Percentiles rank a stretch among this genome's conserved stretches.
These are phyloP conservation scores for Psilocybe azurescens DNA, from an alignment of 768 basidiomycete genomes.

Conservation along the genomic window DNA sequence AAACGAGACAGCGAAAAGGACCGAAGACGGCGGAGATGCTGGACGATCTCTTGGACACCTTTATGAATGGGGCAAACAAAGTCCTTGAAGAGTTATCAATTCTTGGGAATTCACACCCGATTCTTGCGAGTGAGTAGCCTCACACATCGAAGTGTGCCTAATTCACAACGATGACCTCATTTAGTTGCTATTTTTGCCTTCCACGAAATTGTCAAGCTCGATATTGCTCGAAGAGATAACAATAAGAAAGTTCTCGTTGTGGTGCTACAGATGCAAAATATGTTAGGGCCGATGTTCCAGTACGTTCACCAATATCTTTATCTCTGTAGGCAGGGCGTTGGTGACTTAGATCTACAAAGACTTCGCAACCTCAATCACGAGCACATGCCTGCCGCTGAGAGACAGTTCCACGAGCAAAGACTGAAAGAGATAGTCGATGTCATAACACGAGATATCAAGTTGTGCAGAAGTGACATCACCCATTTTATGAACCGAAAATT, in stretches of 20 bases:
- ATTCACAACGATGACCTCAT: not conserved
- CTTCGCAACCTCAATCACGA: slow-evolving; percentile 22
- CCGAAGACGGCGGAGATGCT: not conserved
- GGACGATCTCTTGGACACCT: slow-evolving; percentile 9
- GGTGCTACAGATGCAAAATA: slow-evolving; percentile 46
- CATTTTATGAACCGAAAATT: slow-evolving; percentile 17
- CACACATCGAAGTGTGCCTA: not conserved
- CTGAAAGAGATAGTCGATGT: slow-evolving; percentile 8
- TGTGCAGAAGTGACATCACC: slow-evolving; percentile 17
- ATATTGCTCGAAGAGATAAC: slow-evolving; percentile 39
- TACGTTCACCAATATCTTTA: slow-evolving; percentile 22
- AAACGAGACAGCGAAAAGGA: not conserved
- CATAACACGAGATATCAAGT: slow-evolving; percentile 14
- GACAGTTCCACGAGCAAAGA: slow-evolving; percentile 7
- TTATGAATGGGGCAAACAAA: slow-evolving; percentile 12
- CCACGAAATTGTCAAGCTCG: slow-evolving; percentile 16
- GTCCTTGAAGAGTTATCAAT: slow-evolving; percentile 7
- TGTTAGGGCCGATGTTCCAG: slow-evolving; percentile 49
- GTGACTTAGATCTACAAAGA: slow-evolving; percentile 6
- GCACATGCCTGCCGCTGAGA: slow-evolving; percentile 27
- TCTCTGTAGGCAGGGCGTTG: not conserved
- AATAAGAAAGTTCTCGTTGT: slow-evolving; percentile 46
- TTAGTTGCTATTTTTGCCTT: slow-evolving; percentile 19
- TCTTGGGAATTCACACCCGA: slow-evolving; percentile 12
- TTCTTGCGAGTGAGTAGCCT: slow-evolving; percentile 7